Evolutionary conservation across 1,284 basidiomycete species (phyloP).

Genomic region (Melampsora americana): DNA sequence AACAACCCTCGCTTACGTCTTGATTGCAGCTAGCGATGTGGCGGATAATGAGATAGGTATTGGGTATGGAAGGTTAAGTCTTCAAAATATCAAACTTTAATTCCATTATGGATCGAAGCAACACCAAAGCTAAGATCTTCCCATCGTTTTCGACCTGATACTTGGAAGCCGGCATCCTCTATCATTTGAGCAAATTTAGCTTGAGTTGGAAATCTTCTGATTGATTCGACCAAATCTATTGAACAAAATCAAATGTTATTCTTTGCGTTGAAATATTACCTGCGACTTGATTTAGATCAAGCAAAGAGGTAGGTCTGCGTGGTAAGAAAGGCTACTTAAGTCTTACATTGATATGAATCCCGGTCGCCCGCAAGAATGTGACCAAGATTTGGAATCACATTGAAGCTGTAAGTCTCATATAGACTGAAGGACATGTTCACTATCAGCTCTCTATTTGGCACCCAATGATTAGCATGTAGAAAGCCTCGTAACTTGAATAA

Average conservation of each 20-base stretch:
- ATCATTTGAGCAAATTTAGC: slow-evolving; percentile 82
- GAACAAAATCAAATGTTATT: not conserved
- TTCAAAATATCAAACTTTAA: slow-evolving; percentile 47
- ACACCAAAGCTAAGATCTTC: slow-evolving; percentile 52
- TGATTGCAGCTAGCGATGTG: no score
- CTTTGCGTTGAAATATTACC: not conserved
- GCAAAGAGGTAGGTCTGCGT: not conserved
- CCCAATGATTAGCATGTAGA: not conserved
- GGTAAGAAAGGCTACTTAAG: slow-evolving; percentile 4
- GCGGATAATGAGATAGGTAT: no score
- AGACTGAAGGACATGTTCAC: slow-evolving; percentile 60
- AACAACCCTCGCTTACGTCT: no score
- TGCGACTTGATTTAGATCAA: not conserved
- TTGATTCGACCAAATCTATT: slow-evolving; percentile 89
- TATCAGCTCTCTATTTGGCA: slow-evolving; percentile 7
- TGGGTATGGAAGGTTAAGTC: not conserved
- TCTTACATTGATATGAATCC: slow-evolving; percentile 77
- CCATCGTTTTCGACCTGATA: slow-evolving; percentile 47
- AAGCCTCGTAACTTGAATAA: not conserved
- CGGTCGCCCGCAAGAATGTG: slow-evolving; percentile 94
- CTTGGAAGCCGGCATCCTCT: slow-evolving; percentile 54
- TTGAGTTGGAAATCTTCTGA: slow-evolving; percentile 88
- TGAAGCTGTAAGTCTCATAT: slow-evolving; percentile 96
- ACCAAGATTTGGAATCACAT: slow-evolving; percentile 87
- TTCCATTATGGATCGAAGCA: slow-evolving; percentile 52